Base-by-base conservation (phyloP, 129 eudicot species). In the Ambrosia artemisiifolia region DNA sequence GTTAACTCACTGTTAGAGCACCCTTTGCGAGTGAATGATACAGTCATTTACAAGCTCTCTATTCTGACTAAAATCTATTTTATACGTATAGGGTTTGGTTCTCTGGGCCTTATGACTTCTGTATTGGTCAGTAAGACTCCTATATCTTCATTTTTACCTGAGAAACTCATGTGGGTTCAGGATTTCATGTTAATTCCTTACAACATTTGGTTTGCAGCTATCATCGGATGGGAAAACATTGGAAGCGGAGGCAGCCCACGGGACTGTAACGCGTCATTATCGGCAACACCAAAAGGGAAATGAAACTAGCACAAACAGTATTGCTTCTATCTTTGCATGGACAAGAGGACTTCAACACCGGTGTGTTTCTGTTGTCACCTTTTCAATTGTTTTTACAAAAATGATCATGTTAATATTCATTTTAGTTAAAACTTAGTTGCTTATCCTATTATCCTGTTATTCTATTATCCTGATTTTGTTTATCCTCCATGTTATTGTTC, bases 231-330 rank as follows among this genome's bases (percentile, higher is more conserved):
- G 98, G 44, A 90, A 84, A 76, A 94, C 96, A 40, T 68, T 94
- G 70, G 96, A 94, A 81, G 95, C 96, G 14, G 98, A 94, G 82
- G 98, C 98, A 63, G 98, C 98, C 74, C 96, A 94, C 76, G 98
- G 98, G 63, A 94, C 98, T 28, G 96, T 94, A 53, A 93, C 96
- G 43, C 95, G 98, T 70, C 98, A 94, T 84, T 94, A 80, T 71
- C 80, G 98, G 53, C 89, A 75, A 61, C 95, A 94, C 65, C 85
- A 93, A 67, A 93, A 89, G 85, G 98, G 98, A 63, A 89, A 85
- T 68, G 98, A 93, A 87, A 93, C 96, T 55, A 93, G 96, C 70
- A 89, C 96, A 12, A 93, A 93, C 64, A 93, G 98, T 59, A 88
- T 94, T 77, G 98, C 98, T 67, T 94, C 98, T 10, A 90, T 94